A percentile compares a stretch with the other conserved stretches of the same genome.
These are phyloP conservation scores for Ramalina intermedia DNA, from an alignment of 495 filamentous ascomycete species.

Conservation along the genomic window DNA sequence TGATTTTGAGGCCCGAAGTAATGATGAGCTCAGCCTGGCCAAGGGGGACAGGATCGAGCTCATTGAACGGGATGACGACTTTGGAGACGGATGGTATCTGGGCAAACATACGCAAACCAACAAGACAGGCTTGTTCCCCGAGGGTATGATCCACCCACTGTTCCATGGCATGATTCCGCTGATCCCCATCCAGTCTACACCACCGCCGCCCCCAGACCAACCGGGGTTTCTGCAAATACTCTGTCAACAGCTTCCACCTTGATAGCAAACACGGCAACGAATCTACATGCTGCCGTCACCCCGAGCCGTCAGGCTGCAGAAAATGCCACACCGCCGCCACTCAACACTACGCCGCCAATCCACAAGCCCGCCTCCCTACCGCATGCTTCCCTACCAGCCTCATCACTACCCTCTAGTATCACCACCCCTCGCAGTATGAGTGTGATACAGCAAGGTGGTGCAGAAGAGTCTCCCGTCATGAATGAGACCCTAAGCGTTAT, in stretches of 20 bases:
- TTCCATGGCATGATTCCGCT: not conserved
- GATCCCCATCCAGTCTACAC: slow-evolving; percentile 14
- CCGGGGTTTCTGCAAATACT: slow-evolving; percentile 9
- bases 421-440: slow-evolving; percentile 30
- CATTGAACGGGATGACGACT: slow-evolving; percentile 91
- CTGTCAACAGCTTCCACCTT: slow-evolving; percentile 3
- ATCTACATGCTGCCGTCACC: not conserved
- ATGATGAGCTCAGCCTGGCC: slow-evolving; percentile 77
- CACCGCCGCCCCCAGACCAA: slow-evolving; percentile 19
- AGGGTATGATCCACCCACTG: slow-evolving; percentile 42
- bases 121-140: slow-evolving; percentile 75
- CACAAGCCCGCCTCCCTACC: slow-evolving; percentile 17
- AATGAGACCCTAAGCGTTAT: slow-evolving; percentile 96
- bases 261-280: slow-evolving; percentile 2
- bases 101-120: slow-evolving; percentile 64
- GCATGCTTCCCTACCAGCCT: slow-evolving; percentile 12
- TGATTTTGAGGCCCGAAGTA: slow-evolving; percentile 78
- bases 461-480: slow-evolving; percentile 69
- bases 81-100: slow-evolving; percentile 94
- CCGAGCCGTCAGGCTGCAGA: not conserved
- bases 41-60: slow-evolving; percentile 86
- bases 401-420: not conserved
- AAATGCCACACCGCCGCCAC: slow-evolving; percentile 12
- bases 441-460: slow-evolving; percentile 27
- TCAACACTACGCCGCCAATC: slow-evolving; percentile 14